Conservation (phyloP, 2,329 filamentous ascomycete genomes). For the Claviceps fusiformis region DNA sequence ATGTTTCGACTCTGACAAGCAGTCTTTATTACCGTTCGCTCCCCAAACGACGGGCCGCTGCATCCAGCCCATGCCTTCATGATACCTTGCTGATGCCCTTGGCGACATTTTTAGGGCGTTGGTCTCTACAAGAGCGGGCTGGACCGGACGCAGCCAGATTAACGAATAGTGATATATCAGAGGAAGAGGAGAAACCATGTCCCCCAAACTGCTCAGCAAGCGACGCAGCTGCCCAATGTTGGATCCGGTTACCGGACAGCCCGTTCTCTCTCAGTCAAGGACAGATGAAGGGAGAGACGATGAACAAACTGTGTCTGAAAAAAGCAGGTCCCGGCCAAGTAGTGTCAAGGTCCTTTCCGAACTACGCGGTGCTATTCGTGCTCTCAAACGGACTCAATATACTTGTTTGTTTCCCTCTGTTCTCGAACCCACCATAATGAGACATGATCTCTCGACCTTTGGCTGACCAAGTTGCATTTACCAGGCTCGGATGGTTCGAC, state of each 20-base stretch:
- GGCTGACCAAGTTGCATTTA: neutral
- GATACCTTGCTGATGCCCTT: neutral
- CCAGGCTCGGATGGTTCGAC: slow-evolving; percentile 14
- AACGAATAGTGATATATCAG: neutral
- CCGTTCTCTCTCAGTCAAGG: neutral
- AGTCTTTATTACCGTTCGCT: neutral
- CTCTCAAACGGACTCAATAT: slow-evolving; percentile 17
- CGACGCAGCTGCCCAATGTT: slow-evolving; percentile 14
- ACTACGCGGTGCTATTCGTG: slow-evolving; percentile 20
- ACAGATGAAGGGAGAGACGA: neutral
- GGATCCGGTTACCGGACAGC: slow-evolving; percentile 5
- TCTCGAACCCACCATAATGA: neutral
- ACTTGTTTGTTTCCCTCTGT: slow-evolving; percentile 10
- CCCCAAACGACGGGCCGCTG: neutral
- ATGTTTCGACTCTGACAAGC: neutral
- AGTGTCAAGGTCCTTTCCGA: slow-evolving; percentile 22
- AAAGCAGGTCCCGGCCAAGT: slow-evolving; percentile 13
- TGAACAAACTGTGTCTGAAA: slow-evolving; percentile 6
- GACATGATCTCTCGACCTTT: neutral
- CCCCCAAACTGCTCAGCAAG: slow-evolving; percentile 13
- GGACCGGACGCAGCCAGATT: neutral
- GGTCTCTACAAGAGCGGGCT: neutral
- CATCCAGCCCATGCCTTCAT: neutral
- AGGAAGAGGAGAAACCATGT: slow-evolving; percentile 11
- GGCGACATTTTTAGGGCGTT: neutral